Evolutionary conservation across 75 land plant genomes (phyloP), one percentile per base, ranked within the genome.

Genomic region (Pseudotsuga menziesii): DNA sequence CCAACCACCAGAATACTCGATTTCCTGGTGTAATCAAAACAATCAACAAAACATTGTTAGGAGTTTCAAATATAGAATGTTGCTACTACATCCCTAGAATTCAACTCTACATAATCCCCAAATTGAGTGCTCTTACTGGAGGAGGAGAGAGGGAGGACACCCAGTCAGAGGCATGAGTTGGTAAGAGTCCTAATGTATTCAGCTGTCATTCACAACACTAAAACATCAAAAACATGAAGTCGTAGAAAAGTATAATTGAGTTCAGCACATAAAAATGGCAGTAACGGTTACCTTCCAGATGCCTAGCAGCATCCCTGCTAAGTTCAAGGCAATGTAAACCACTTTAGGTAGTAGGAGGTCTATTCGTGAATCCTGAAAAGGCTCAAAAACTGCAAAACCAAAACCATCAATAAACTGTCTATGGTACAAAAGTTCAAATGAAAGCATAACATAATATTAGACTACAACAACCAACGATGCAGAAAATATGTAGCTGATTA

Each of bases 81-180:
- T 0, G 23, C 20, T n/a, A 48, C 26, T 25, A 17, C 0, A 41
- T 25, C 44, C 54, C 55, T 41, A 29, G 44, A n/a, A 60, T 14
- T n/a, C 61, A 32, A 22, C 55, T 73, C 36, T 27, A 15, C 32
- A 52, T 74, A 73, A 29, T 15, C 52, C 3, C 7, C 57, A 56
- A 23, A 58, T 4, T 73, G 58, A 73, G 26, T 52, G 17, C 58
- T 35, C 79, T 69, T 78, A 95, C 98, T 84, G 61, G 94, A 79
- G 98, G 85, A 60, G 98, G 98, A 8, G 92, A 85, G 74, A 96
- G 82, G 9, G 94, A 90, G 41, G 98, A 96, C 69, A 96, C 96
- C 98, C 98, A 96, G 62, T 96, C 98, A 17, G 97, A 93, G 27
- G 91, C 86, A 83, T 96, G 98, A 36, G 98, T 96, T 25, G 98